These are phyloP conservation scores for Penstemon eatonii DNA, from an alignment of 257 asterid species.

Conservation along the genomic window DNA sequence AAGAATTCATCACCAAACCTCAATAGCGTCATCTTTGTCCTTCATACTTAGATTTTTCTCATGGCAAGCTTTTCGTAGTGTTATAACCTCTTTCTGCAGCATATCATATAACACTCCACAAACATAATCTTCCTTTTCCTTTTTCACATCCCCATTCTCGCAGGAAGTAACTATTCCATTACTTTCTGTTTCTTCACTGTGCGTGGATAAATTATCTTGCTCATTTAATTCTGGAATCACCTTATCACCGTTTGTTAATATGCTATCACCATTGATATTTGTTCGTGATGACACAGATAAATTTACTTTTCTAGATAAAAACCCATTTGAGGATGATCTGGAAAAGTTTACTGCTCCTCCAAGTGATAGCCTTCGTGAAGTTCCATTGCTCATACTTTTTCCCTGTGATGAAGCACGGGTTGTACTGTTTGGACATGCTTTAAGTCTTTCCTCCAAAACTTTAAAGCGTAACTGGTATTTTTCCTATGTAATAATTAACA, in stretches of 20 bases:
- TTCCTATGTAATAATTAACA: slow-evolving; percentile 51
- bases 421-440: slow-evolving; percentile 47
- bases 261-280: slow-evolving; percentile 39
- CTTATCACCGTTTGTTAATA: slow-evolving; percentile 39
- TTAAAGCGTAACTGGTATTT: slow-evolving; percentile 79
- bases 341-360: slow-evolving; percentile 64
- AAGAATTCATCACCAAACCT: slow-evolving; percentile 47
- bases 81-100: slow-evolving; percentile 87
- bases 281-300: slow-evolving; percentile 36
- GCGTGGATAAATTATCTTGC: slow-evolving; percentile 33
- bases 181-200: slow-evolving; percentile 36
- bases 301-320: slow-evolving; percentile 44
- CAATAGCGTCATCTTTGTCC: slow-evolving; percentile 83
- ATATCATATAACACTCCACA: slow-evolving; percentile 80
- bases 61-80: slow-evolving; percentile 68
- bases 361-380: slow-evolving; percentile 55
- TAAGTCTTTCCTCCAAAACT: slow-evolving; percentile 83
- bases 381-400: slow-evolving; percentile 53
- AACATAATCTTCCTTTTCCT: slow-evolving; percentile 59
- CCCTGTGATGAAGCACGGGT: slow-evolving; percentile 45
- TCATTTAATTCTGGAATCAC: slow-evolving; percentile 28
- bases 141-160: slow-evolving; percentile 49
- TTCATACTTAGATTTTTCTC: slow-evolving; percentile 80
- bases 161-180: slow-evolving; percentile 40
- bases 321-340: slow-evolving; percentile 48